These are phyloP conservation scores for Xerophyta viscosa DNA, from an alignment of 106 monocot species.

Conservation along the genomic window DNA sequence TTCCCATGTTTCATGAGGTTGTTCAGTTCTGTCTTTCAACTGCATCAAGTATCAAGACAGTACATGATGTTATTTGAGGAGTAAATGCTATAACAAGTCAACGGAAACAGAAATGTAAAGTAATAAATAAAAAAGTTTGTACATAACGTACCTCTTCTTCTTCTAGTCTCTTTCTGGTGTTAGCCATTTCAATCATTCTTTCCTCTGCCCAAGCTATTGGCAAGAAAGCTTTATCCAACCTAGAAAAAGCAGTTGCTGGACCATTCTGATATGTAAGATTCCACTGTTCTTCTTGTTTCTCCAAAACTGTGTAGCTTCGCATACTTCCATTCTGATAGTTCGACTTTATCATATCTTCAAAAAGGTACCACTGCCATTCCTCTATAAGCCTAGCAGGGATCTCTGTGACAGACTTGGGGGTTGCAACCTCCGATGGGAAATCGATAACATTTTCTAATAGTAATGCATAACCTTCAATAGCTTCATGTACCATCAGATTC, in stretches of 20 bases:
- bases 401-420: conserved; percentile 42
- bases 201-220: conserved; percentile 71
- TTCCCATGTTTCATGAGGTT: conserved; percentile 89
- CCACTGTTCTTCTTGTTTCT: conserved; percentile 58
- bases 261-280: conserved; percentile 26
- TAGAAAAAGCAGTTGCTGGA: conserved; percentile 17
- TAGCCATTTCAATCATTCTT: conserved; percentile 36
- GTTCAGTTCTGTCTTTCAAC: conserved; percentile 82
- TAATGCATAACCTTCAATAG: conserved; percentile 58
- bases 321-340: conserved; percentile 14
- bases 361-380: conserved; percentile 79
- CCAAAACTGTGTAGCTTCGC: conserved; percentile 27
- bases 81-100: conserved; percentile 3
- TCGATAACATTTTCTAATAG: conserved; percentile 68
- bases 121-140: not conserved
- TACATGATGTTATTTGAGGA: conserved; percentile 15
- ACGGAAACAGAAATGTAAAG: conserved; percentile 4
- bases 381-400: conserved; percentile 48
- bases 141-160: conserved; percentile 80
- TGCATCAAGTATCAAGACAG: conserved; percentile 34
- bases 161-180: conserved; percentile 50
- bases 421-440: conserved; percentile 61
- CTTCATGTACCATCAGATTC: conserved; percentile 79
- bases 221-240: conserved; percentile 45
- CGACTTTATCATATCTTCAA: conserved; percentile 34